These are phyloP conservation scores for Ganoderma lingzhi DNA, from an alignment of 1,284 basidiomycete genomes.

Conservation along the genomic window DNA sequence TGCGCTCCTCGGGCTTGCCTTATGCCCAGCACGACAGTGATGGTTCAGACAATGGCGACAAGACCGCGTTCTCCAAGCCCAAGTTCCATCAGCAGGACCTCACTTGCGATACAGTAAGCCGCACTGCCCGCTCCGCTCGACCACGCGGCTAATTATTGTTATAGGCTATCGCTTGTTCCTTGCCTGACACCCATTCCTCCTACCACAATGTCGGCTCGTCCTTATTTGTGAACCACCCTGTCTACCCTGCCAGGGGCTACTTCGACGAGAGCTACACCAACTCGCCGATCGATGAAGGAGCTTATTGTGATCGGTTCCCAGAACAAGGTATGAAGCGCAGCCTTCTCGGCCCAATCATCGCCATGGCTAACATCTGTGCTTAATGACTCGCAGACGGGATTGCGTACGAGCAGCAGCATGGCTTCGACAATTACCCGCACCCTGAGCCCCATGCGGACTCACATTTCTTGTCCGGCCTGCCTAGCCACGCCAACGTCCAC, in stretches of 20 bases:
- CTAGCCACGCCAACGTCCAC: conserved; percentile 20
- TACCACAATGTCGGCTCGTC: conserved; percentile 14
- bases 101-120: conserved; percentile 27
- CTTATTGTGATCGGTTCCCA: conserved; percentile 21
- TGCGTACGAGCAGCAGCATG: conserved; percentile 13
- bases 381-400: conserved; percentile 22
- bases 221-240: conserved; percentile 10
- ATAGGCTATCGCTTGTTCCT: conserved; percentile 20
- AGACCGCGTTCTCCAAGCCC: conserved; percentile 14
- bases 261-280: conserved; percentile 25
- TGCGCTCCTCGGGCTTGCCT: conserved; percentile 13
- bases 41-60: conserved; percentile 13
- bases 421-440: conserved; percentile 20
- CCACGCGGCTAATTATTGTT: conserved; percentile 9
- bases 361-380: conserved; percentile 10
- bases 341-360: background rate
- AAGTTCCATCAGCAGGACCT: conserved; percentile 18
- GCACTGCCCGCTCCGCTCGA: background rate
- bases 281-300: conserved; percentile 25
- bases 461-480: conserved; percentile 16
- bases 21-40: conserved; percentile 19
- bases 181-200: conserved; percentile 16
- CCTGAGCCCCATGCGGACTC: conserved; percentile 21
- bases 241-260: conserved; percentile 17
- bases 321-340: conserved; percentile 21